Percentiles rank a stretch among this genome's conserved stretches.
Conservation (phyloP, 768 basidiomycete genomes). For the Neoboletus magnificus region DNA sequence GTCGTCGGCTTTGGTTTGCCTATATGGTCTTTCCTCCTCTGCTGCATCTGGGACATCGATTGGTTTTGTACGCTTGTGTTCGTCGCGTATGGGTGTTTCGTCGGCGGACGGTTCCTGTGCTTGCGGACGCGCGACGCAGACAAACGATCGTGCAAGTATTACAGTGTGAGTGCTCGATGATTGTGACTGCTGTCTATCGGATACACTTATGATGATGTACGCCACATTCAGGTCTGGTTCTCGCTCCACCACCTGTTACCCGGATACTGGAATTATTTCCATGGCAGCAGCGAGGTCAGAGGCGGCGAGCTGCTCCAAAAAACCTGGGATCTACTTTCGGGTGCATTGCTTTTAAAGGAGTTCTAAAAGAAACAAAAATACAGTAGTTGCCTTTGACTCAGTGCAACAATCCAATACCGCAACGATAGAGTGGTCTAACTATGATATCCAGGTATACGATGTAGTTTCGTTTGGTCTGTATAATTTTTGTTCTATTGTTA, state of each 20-base stretch:
- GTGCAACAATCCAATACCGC: no score
- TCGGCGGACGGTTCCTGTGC: slow-evolving; percentile 34
- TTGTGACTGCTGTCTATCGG: not conserved
- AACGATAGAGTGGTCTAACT: not conserved
- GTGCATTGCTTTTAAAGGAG: slow-evolving; percentile 1
- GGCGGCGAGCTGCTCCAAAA: slow-evolving; percentile 19
- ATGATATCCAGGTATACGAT: not conserved
- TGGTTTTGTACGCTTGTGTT: slow-evolving; percentile 25
- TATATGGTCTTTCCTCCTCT: slow-evolving; percentile 38
- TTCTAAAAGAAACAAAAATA: not conserved
- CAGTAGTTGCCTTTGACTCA: not conserved
- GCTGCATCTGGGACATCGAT: slow-evolving; percentile 36
- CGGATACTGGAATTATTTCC: slow-evolving; percentile 36
- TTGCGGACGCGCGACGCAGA: slow-evolving; percentile 29
- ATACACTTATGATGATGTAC: not conserved
- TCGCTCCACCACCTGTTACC: slow-evolving; percentile 34
- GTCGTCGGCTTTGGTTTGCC: slow-evolving; percentile 34
- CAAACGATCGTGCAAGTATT: slow-evolving; percentile 36
- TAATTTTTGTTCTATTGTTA: not conserved
- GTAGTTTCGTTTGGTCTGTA: not conserved
- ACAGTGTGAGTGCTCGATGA: slow-evolving; percentile 30
- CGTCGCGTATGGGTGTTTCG: slow-evolving; percentile 30
- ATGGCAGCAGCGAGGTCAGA: slow-evolving; percentile 10
- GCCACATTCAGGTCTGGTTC: slow-evolving; percentile 31
- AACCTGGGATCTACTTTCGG: slow-evolving; percentile 19